Conservation (phyloP, 2,329 filamentous ascomycete genomes). For the Sclerotinia nivalis region DNA sequence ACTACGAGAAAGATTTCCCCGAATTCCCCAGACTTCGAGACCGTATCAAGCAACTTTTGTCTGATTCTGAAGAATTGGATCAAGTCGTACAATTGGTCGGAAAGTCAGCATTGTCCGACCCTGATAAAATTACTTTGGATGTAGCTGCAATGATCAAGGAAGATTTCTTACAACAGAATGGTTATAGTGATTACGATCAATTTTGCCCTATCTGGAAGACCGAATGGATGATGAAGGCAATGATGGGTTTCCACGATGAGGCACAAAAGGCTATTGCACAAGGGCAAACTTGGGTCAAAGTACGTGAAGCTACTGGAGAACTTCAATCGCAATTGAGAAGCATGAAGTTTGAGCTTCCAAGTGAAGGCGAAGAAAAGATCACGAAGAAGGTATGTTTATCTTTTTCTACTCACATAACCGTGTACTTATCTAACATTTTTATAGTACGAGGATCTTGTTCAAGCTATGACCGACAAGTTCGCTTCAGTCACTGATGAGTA, state of each 20-base stretch:
- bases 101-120: slow-evolving; percentile 92
- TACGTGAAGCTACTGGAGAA: slow-evolving; percentile 85
- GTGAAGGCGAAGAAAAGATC: slow-evolving; percentile 77
- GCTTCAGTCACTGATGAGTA: slow-evolving; percentile 95
- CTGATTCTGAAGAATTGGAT: slow-evolving; percentile 94
- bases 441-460: slow-evolving; percentile 88
- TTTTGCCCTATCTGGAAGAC: slow-evolving; percentile 99
- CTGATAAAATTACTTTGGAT: slow-evolving; percentile 97
- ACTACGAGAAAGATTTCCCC: slow-evolving; percentile 89
- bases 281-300: slow-evolving; percentile 88
- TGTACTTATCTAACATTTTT: slow-evolving; percentile 26
- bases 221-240: slow-evolving; percentile 99
- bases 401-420: slow-evolving; percentile 1
- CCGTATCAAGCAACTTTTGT: slow-evolving; percentile 88
- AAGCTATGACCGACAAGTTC: slow-evolving; percentile 96
- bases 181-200: slow-evolving; percentile 98
- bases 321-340: slow-evolving; percentile 81
- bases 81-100: slow-evolving; percentile 98
- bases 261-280: slow-evolving; percentile 91
- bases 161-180: slow-evolving; percentile 98
- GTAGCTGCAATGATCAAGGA: slow-evolving; percentile 92
- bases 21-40: slow-evolving; percentile 93
- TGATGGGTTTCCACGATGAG: slow-evolving; percentile 98
- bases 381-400: slow-evolving; percentile 71
- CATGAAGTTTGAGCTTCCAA: slow-evolving; percentile 96